These are phyloP conservation scores for Coemansia sp. DNA, from an alignment of 192 early-diverging fungal genomes.

Conservation along the genomic window DNA sequence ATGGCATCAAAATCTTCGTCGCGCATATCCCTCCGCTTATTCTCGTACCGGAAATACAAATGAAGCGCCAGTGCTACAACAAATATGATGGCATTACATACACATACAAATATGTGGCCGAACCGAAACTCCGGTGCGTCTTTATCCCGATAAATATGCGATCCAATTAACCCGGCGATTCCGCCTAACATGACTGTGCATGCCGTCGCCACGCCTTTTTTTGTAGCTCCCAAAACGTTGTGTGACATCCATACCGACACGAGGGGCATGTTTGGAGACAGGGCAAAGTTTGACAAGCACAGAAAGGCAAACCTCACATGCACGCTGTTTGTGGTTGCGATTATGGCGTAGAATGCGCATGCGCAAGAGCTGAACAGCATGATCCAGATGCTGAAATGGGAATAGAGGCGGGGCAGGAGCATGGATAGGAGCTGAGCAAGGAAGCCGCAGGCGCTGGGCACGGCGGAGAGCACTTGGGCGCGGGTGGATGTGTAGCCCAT, in stretches of 20 bases:
- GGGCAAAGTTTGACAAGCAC: slow-evolving; percentile 45
- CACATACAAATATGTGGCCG: slow-evolving; percentile 51
- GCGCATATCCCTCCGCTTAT: slow-evolving; percentile 26
- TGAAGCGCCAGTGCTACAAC: slow-evolving; percentile 25
- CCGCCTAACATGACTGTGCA: slow-evolving; percentile 55
- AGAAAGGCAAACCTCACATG: slow-evolving; percentile 40
- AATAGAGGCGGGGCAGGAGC: slow-evolving; percentile 31
- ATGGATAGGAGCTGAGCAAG: slow-evolving; percentile 36
- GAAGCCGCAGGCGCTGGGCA: slow-evolving; percentile 49
- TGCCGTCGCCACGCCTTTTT: slow-evolving; percentile 57
- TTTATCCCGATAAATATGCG: slow-evolving; percentile 58
- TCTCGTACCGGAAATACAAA: slow-evolving; percentile 41
- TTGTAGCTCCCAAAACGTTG: slow-evolving; percentile 60
- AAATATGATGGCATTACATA: slow-evolving; percentile 42
- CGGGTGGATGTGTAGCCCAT: slow-evolving; percentile 52
- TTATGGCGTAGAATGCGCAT: slow-evolving; percentile 55
- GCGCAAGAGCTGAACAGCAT: slow-evolving; percentile 52
- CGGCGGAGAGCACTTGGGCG: slow-evolving; percentile 43
- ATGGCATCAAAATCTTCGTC: slow-evolving; percentile 18
- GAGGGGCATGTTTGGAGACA: slow-evolving; percentile 52
- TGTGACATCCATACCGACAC: slow-evolving; percentile 59
- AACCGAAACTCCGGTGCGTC: slow-evolving; percentile 57
- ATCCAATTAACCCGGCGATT: slow-evolving; percentile 56
- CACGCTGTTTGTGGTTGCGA: slow-evolving; percentile 36
- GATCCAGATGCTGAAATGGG: slow-evolving; percentile 46